Conservation (phyloP, 2,329 filamentous ascomycete species). For the Beauveria sp. region DNA sequence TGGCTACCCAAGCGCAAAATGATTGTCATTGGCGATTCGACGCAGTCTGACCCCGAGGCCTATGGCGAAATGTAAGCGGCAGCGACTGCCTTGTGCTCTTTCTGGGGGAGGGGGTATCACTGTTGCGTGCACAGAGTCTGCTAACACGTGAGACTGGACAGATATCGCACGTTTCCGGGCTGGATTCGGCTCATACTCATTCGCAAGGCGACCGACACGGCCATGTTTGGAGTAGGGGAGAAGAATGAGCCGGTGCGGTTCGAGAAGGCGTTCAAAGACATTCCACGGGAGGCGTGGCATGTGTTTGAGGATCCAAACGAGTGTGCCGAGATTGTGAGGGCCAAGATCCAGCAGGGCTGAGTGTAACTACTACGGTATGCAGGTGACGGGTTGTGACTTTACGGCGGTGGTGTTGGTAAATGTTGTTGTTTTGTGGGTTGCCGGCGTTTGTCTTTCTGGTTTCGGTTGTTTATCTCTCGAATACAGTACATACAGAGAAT, state of each 20-base stretch:
- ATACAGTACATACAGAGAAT: background rate
- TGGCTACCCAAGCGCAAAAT: slow-evolving; percentile 77
- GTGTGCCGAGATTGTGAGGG: slow-evolving; percentile 29
- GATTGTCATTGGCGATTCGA: slow-evolving; percentile 83
- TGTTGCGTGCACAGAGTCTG: background rate
- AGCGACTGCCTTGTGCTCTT: background rate
- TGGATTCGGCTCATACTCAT: slow-evolving; percentile 85
- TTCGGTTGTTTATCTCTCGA: background rate
- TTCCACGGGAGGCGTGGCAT: slow-evolving; percentile 67
- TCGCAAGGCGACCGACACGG: slow-evolving; percentile 71
- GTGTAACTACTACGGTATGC: background rate
- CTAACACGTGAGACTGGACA: slow-evolving; percentile 20
- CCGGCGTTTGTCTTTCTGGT: background rate
- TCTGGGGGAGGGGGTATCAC: background rate
- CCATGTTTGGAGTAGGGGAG: slow-evolving; percentile 59
- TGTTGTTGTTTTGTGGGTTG: background rate
- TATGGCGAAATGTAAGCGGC: slow-evolving; percentile 68
- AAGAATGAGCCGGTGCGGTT: slow-evolving; percentile 72
- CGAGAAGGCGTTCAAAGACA: slow-evolving; percentile 68
- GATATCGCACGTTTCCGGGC: slow-evolving; percentile 55
- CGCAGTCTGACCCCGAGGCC: slow-evolving; percentile 82
- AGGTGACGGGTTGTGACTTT: background rate
- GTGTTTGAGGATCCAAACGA: slow-evolving; percentile 75
- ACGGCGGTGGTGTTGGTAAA: background rate
- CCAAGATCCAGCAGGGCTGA: slow-evolving; percentile 4